phyloP scores from a whole-genome alignment of 352 stramenopile genomes.

The Globisporangium emineosum region DNA sequence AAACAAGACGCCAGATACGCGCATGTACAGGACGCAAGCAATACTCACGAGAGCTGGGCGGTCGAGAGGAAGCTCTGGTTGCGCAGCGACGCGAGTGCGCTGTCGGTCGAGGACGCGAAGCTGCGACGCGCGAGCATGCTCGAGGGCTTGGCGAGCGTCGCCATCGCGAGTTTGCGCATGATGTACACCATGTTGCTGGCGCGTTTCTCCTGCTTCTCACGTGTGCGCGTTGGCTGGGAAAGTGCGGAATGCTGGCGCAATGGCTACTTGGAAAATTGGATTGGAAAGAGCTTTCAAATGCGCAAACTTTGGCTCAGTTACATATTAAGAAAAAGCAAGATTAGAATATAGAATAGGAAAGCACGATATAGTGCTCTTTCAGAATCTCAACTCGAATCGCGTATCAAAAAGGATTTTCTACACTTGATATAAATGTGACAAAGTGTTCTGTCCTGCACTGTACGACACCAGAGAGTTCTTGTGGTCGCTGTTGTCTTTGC shows the following conservation, averaged over 20 bases:
- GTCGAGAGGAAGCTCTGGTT: conserved; percentile 76
- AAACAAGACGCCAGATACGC: background rate
- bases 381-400: too few relatives aligned
- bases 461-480: conserved; percentile 4
- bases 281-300: conserved; percentile 4
- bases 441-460: background rate
- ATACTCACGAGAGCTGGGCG: conserved; percentile 46
- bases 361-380: background rate
- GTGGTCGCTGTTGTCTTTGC: too few relatives aligned
- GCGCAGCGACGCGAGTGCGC: conserved; percentile 41
- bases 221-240: background rate
- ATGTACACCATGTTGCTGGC: conserved; percentile 11
- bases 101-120: conserved; percentile 15
- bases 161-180: conserved; percentile 11
- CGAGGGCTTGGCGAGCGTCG: background rate
- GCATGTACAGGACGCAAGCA: background rate
- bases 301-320: background rate
- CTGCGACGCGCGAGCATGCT: background rate
- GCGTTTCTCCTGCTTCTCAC: background rate
- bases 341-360: background rate
- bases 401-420: background rate
- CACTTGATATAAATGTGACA: background rate
- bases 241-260: too few relatives aligned
- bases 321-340: background rate
- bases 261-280: conserved; percentile 1